Base-by-base conservation (phyloP, 1,139 yeast species). In the Scheffersomyces segobiensis region DNA sequence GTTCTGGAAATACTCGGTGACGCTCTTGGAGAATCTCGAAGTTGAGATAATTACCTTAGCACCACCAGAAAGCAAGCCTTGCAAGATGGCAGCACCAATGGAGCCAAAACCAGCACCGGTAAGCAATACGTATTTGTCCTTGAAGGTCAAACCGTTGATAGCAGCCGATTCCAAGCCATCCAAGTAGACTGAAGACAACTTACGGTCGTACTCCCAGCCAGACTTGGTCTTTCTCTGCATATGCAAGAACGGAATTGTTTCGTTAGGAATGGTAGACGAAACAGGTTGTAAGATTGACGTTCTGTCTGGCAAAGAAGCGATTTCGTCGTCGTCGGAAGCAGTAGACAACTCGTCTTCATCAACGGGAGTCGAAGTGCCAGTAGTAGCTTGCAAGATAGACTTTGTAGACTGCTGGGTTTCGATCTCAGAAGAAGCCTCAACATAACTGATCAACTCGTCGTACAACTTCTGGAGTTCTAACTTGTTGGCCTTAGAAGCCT, bases 21-120 rank as follows among this genome's bases (percentile, higher is more conserved):
- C 97, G 76, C 89, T 86, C 81, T 91, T 91, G 65, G 97, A 91
- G 85, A 90, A 95, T 76, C 98, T 87, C 46, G 98, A 93, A 57
- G 99, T 95, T 53, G 99, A 95, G 59, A 95, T 97, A 73, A 95
- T 82, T 68, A 93, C 98, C 77, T 91, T 91, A 59, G 99, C 98
- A 83, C 99, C 99, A 80, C 99, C 99, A 73, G 96, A 88, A 59
- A 95, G 82, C 74, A 95, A 84, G 65, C 99, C 99, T 81, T 91
- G 97, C 74, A 95, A 83, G 66, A 95, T 87, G 77, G 95, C 98
- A 61, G 98, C 98, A 79, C 98, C 99, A 74, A 95, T 95, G 56
- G 99, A 95, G 55, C 98, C 99, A 57, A 92, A 95, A 82, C 99
- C 99, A 56, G 98, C 98, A 82, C 99, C 99, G 56, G 99, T 95